Base-by-base conservation (phyloP, 1,284 basidiomycete species). In the Termitomyces sp. region DNA sequence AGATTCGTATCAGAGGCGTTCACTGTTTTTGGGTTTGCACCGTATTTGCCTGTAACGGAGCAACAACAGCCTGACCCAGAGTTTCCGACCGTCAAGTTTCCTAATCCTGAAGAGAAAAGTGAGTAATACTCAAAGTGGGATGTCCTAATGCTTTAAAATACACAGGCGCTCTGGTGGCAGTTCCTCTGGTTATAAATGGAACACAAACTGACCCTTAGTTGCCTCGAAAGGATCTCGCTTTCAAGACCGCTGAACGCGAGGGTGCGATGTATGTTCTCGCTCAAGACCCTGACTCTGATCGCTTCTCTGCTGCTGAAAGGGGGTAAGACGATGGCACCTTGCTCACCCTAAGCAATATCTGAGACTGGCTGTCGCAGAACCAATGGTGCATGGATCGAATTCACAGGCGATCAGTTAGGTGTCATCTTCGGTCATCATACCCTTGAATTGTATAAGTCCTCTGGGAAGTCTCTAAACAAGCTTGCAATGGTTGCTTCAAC, bases 91-190 rank as follows among this genome's bases (percentile, higher is more conserved):
- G 88, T 94, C 5, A 73, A 71, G 19, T 93, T 90, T 66, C 91
- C 91, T 1, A 94, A 94, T 65, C 91, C 92, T 2, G 92, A 94
- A 67, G 91, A 94, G 68, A 86, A 88, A 71, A 92, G 89, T 82
- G n/a, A 42, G 19, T n/a, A 8, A 42, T 42, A 39, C 19, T n/a
- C 30, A 33, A 21, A 31, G 17, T 17, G 3, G 10, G 13, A 13
- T 12, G 12, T 49, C 6, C 9, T 12, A 15, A 28, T 39, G 10
- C 28, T 49, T 6, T 38, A 3, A 39, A 17, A 19, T 17, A 5
- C 26, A 2, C 42, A 84, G 83, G 82, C 42, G 81, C 83, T 43
- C 67, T 86, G 66, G 84, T 86, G 66, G 73, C 50, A 15, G 13
- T 39, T 24, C 12, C 8, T 30, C 13, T 12, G 7, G 17, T 9